These are phyloP conservation scores for Alternaria ethzedia DNA, from an alignment of 2,329 filamentous ascomycete genomes.

Conservation along the genomic window DNA sequence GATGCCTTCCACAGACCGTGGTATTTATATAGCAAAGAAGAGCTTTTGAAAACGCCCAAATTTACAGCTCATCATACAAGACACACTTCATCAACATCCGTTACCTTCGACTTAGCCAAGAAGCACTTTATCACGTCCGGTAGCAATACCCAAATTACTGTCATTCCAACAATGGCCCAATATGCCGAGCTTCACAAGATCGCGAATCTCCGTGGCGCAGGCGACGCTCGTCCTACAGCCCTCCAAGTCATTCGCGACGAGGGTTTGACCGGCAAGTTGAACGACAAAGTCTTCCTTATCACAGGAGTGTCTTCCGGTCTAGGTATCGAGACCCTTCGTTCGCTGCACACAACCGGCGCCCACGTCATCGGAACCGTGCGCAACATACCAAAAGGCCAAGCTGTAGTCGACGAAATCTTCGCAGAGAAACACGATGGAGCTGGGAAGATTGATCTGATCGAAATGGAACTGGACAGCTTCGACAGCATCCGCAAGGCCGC, in stretches of 20 bases:
- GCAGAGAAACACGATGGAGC: neutral
- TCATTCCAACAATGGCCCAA: neutral
- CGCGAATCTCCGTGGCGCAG: neutral
- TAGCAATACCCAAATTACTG: neutral
- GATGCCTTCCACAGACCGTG: neutral
- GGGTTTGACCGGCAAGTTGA: neutral
- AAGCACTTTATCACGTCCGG: neutral
- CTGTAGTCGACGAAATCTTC: neutral
- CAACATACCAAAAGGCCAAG: neutral
- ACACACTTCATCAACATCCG: neutral
- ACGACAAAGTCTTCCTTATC: neutral
- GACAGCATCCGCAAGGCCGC: conserved; percentile 15
- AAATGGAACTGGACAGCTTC: conserved; percentile 24
- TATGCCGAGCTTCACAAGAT: neutral
- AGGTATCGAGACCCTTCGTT: neutral
- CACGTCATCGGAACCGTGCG: neutral
- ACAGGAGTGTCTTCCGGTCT: neutral
- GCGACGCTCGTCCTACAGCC: neutral
- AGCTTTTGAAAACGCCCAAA: neutral
- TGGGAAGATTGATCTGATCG: neutral
- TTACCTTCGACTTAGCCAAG: neutral
- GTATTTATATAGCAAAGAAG: neutral
- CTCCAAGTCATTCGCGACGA: neutral
- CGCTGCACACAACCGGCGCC: neutral
- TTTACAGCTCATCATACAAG: neutral